Conservation (phyloP, 2,329 filamentous ascomycete genomes). For the Nemania abortiva region DNA sequence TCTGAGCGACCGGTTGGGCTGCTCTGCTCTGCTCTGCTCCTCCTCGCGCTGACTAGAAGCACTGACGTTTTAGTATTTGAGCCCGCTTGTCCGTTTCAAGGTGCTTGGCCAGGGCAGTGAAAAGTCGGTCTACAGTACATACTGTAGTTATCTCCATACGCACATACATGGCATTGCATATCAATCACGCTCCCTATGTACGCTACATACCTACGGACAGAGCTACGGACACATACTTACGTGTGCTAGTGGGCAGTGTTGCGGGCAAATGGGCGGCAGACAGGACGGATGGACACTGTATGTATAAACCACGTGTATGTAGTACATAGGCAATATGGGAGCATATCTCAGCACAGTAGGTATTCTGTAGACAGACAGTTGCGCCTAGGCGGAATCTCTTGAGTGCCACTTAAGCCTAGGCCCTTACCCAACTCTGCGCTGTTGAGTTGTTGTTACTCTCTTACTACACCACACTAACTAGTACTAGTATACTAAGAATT, state of each 20-base stretch:
- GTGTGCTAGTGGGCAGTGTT: conserved; percentile 8
- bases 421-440: conserved; percentile 4
- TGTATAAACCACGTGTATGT: neutral
- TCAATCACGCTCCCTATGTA: too few relatives aligned
- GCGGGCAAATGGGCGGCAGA: conserved; percentile 11
- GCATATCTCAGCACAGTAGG: too few relatives aligned
- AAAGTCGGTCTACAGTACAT: conserved; percentile 36
- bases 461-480: neutral
- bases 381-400: too few relatives aligned
- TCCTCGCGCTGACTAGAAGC: conserved; percentile 17
- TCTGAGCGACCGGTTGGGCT: conserved; percentile 27
- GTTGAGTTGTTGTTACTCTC: conserved; percentile 3
- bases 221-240: neutral
- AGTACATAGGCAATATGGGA: neutral
- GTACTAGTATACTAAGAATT: neutral
- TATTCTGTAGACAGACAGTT: too few relatives aligned
- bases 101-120: conserved; percentile 17
- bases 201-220: too few relatives aligned
- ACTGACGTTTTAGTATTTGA: conserved; percentile 23
- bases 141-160: too few relatives aligned
- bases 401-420: conserved; percentile 6
- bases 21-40: conserved; percentile 11
- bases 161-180: too few relatives aligned
- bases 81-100: conserved; percentile 26
- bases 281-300: conserved; percentile 14